Conservation (phyloP, 805 yeast genomes). For the Metschnikowia henanensis region DNA sequence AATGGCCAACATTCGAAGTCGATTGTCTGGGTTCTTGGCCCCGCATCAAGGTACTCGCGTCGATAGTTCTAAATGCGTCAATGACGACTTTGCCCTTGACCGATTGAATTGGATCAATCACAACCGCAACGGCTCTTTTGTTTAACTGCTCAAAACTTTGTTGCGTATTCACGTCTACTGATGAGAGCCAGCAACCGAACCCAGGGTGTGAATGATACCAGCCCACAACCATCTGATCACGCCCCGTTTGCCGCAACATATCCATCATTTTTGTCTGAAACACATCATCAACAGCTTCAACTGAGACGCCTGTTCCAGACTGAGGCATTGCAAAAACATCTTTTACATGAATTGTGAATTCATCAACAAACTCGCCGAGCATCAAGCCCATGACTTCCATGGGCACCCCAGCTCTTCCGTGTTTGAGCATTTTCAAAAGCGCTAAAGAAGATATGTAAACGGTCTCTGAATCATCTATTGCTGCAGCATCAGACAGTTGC, state of each 20-base stretch:
- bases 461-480: conserved; percentile 93
- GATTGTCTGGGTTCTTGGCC: conserved; percentile 98
- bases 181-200: conserved; percentile 99
- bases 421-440: conserved; percentile 92
- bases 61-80: conserved; percentile 95
- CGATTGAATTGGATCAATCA: conserved; percentile 96
- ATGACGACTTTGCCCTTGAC: conserved; percentile 99
- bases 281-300: conserved; percentile 98
- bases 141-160: conserved; percentile 96
- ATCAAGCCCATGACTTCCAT: conserved; percentile 92
- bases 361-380: conserved; percentile 98
- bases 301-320: conserved; percentile 97
- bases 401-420: conserved; percentile 90
- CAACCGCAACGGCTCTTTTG: conserved; percentile 96
- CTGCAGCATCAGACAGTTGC: conserved; percentile 64
- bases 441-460: conserved; percentile 96
- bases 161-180: conserved; percentile 97
- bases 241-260: conserved; percentile 98
- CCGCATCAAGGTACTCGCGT: conserved; percentile 83
- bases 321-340: conserved; percentile 99
- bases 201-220: conserved; percentile 99
- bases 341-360: conserved; percentile 93
- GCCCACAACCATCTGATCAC: conserved; percentile 99
- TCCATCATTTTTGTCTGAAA: conserved; percentile 99
- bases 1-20: conserved; percentile 91